These are phyloP conservation scores for Diaporthe sp. DNA, from an alignment of 2,329 filamentous ascomycete genomes.

Conservation along the genomic window DNA sequence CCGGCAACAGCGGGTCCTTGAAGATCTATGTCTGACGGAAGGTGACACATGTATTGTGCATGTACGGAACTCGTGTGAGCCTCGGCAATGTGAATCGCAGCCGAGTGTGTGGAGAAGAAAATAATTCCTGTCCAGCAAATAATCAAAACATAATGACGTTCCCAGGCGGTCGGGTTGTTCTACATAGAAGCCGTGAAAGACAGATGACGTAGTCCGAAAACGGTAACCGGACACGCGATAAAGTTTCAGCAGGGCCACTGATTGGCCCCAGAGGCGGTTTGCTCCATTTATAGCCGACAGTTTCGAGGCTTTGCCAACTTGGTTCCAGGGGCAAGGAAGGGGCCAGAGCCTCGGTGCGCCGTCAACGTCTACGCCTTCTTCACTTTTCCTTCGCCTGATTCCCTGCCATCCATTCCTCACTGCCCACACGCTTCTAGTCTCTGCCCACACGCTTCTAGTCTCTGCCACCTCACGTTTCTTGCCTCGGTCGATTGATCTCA, in stretches of 20 bases:
- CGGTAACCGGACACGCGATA: constrained; percentile 16
- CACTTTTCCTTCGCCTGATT: neutral
- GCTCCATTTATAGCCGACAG: constrained; percentile 20
- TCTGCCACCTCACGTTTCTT: too few species aligned
- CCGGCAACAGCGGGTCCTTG: neutral
- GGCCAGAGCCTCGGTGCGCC: constrained; percentile 6
- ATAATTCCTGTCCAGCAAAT: neutral
- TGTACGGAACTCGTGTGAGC: neutral
- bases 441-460: neutral
- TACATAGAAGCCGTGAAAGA: neutral
- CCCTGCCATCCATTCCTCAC: neutral
- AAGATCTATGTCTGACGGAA: neutral
- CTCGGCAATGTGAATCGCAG: neutral
- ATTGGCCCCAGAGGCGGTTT: neutral
- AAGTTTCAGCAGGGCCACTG: neutral
- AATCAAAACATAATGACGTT: constrained; percentile 15
- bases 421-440: neutral
- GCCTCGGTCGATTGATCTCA: neutral
- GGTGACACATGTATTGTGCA: neutral
- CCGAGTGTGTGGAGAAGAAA: neutral
- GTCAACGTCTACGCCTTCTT: neutral
- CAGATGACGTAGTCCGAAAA: constrained; percentile 23
- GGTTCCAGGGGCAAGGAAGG: constrained; percentile 16
- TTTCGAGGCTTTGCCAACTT: neutral
- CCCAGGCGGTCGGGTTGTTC: constrained; percentile 3